Evolutionary conservation across 148 eudicot genomes (phyloP).

Genomic region (Rhododendron williamsianum): DNA sequence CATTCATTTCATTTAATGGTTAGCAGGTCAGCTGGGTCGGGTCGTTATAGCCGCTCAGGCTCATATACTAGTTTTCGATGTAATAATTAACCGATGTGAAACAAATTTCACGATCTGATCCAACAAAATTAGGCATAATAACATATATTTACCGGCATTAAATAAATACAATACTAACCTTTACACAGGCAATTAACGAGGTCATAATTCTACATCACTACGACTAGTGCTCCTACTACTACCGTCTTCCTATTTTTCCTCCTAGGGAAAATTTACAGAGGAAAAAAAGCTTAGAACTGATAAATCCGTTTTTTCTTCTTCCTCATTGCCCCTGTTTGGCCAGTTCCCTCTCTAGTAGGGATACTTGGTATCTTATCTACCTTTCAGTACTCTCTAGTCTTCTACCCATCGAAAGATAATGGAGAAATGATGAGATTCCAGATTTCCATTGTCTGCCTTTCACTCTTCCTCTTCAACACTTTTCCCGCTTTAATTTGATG

Average conservation of each 20-base stretch:
- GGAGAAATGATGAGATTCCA: neutral
- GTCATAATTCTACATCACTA: neutral
- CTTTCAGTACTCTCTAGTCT: no score
- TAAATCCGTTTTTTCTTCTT: no score
- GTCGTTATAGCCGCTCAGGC: no score
- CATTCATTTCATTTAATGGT: no score
- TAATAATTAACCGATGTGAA: no score
- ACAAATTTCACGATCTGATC: no score
- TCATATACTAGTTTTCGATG: no score
- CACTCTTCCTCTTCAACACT: neutral
- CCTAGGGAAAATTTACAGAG: neutral
- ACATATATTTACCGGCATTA: neutral
- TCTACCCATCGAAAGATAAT: neutral
- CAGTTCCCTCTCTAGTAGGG: neutral
- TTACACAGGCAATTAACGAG: neutral
- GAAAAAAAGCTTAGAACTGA: neutral
- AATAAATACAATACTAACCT: neutral
- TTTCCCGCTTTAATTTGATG: neutral
- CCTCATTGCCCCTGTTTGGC: neutral
- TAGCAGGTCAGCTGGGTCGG: accelerated
- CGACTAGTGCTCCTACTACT: neutral
- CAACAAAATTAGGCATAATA: neutral
- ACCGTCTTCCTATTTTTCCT: neutral
- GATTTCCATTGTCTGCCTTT: neutral
- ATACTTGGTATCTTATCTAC: no score